Base-by-base conservation (phyloP, 2,329 filamentous ascomycete genomes). In the Diplodia sapinea region DNA sequence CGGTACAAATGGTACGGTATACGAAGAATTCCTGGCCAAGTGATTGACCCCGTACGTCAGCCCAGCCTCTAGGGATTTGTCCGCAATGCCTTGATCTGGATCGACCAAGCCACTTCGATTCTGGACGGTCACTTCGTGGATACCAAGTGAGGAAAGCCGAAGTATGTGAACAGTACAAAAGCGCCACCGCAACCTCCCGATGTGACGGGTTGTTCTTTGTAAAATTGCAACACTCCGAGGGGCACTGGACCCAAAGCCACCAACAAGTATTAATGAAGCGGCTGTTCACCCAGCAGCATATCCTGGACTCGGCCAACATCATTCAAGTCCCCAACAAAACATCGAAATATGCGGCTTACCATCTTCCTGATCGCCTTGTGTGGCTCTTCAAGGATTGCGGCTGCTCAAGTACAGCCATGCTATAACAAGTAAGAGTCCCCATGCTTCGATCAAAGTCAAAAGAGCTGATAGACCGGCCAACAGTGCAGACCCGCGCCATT, bases 171-270 rank as follows among this genome's bases (percentile, higher is more conserved):
- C 43, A 20, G 43, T 47, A 47, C 43, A 20, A 47, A 47, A 47
- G 43, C 43, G 43, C 43, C 43, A 47, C 43, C 43, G 20, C 43
- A 47, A 47, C 43, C 43, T 47, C 43, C n/a, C 43, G 43, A 47
- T 47, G 17, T 9, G 43, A 47, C 43, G 43, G 7, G 17, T n/a
- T 11, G 43, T 2, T 8, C 20, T 47, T 11, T n/a, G 43, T 12
- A 47, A 11, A n/a, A 47, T 47, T 4, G 17, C 4, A 12, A 11
- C 43, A n/a, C 7, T 20, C 17, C n/a, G 17, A 7, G 2, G 20
- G 7, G 5, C 43, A n/a, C 20, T 20, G 7, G 1, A 1, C 2
- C 5, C 43, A n/a, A 8, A 20, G 13, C 17, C 17, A 47, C n/a
- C 8, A 0, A 20, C 17, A 3, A 47, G n/a, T 47, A 47, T 47